Conservation (phyloP, 2,329 filamentous ascomycete species). For the Trichoderma sp. region DNA sequence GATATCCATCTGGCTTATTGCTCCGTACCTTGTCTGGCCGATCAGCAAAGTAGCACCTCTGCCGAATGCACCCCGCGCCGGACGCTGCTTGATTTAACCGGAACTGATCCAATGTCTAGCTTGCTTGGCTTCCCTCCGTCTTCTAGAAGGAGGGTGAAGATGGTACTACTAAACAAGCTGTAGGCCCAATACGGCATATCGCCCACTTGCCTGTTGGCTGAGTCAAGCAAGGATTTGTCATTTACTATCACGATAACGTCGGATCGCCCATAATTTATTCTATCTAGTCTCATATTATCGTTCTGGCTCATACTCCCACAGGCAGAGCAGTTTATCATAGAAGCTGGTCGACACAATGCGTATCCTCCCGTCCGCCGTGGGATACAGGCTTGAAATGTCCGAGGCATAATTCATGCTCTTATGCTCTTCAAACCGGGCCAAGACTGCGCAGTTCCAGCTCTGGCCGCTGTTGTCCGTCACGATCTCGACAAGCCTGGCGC, state of each 20-base stretch:
- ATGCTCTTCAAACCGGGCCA: slow-evolving; percentile 80
- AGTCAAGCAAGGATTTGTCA: not conserved
- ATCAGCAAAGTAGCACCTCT: slow-evolving; percentile 24
- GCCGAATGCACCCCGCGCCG: slow-evolving; percentile 25
- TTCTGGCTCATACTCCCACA: slow-evolving; percentile 57
- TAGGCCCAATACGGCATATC: slow-evolving; percentile 4
- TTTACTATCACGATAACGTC: not conserved
- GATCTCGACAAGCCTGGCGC: slow-evolving; percentile 66
- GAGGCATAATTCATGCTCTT: slow-evolving; percentile 95
- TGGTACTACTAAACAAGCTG: not conserved
- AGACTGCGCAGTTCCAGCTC: slow-evolving; percentile 64
- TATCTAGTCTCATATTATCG: slow-evolving; percentile 6
- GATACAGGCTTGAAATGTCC: slow-evolving; percentile 53
- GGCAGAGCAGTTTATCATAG: slow-evolving; percentile 71
- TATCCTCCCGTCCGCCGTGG: slow-evolving; percentile 31
- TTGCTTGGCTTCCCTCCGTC: slow-evolving; percentile 16
- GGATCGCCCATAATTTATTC: not conserved
- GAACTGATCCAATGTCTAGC: slow-evolving; percentile 7
- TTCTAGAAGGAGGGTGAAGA: slow-evolving; percentile 13
- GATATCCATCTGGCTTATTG: slow-evolving; percentile 3
- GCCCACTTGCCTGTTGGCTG: not conserved
- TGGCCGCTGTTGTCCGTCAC: slow-evolving; percentile 41
- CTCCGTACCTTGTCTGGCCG: slow-evolving; percentile 12
- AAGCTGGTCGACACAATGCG: slow-evolving; percentile 73
- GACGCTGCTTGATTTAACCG: slow-evolving; percentile 14